Conservation (phyloP, 2,329 filamentous ascomycete species). For the Colletotrichum cordylinicola region DNA sequence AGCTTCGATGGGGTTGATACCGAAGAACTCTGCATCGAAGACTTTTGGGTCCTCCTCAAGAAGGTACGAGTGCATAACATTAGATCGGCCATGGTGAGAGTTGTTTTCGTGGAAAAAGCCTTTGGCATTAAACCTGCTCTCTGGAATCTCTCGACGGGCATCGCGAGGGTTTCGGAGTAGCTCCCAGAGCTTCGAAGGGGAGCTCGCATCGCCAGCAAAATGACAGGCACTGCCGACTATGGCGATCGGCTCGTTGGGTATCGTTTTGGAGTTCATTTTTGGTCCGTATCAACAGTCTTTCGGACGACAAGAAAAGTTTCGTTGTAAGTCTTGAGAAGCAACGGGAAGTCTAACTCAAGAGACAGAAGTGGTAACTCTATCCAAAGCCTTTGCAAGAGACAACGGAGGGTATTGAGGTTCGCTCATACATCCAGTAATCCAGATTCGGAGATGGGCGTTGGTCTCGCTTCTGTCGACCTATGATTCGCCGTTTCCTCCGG, state of each 20-base stretch:
- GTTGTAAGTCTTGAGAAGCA: background rate
- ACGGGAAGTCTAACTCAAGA: background rate
- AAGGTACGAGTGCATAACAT: constrained; percentile 26
- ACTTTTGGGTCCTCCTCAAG: constrained; percentile 23
- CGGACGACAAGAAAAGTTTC: background rate
- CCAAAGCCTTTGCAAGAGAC: background rate
- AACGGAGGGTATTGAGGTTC: background rate
- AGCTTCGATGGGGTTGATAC: constrained; percentile 30
- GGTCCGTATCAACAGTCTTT: background rate
- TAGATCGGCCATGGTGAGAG: constrained; percentile 25
- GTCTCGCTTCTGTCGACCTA: background rate
- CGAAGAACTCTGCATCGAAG: constrained; percentile 35
- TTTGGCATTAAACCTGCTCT: background rate
- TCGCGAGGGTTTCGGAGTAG: background rate
- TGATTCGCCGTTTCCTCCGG: background rate
- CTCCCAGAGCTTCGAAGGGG: constrained; percentile 12
- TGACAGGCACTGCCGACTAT: constrained; percentile 7
- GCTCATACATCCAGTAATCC: background rate
- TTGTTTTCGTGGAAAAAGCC: constrained; percentile 7
- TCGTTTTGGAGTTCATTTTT: background rate
- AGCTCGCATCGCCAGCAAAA: background rate
- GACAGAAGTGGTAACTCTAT: background rate
- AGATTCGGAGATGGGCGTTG: background rate
- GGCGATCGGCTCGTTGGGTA: constrained; percentile 21
- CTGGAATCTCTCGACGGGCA: background rate